Conservation (phyloP, 2,329 filamentous ascomycete species). For the Ophiocordyceps australis region DNA sequence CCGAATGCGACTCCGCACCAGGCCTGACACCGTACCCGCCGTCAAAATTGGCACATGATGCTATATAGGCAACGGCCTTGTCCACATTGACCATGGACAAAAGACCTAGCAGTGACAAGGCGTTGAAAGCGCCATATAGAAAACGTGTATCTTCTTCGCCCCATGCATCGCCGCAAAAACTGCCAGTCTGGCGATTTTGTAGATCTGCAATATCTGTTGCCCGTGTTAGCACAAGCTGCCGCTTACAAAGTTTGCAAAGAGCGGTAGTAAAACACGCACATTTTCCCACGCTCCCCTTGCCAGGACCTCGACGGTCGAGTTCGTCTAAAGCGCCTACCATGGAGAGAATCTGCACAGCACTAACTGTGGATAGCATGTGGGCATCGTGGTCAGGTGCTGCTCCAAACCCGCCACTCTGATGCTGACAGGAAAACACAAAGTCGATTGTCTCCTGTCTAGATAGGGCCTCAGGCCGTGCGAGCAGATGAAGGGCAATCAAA, state of each 20-base stretch:
- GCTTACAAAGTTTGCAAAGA: constrained; percentile 2
- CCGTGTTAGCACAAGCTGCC: constrained; percentile 2
- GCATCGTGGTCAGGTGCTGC: constrained; percentile 88
- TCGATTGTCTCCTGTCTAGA: constrained; percentile 67
- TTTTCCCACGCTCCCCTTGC: constrained; percentile 52
- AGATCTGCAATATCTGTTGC: constrained; percentile 59
- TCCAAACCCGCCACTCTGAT: constrained; percentile 77
- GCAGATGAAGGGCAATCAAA: constrained; percentile 69
- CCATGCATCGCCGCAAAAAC: constrained; percentile 90
- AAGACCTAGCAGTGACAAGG: constrained; percentile 65
- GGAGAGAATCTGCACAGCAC: constrained; percentile 82
- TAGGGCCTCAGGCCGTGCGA: constrained; percentile 65
- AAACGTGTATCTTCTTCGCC: constrained; percentile 93
- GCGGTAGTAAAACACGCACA: constrained; percentile 37
- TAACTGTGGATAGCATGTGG: constrained; percentile 92
- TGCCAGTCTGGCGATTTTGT: constrained; percentile 66
- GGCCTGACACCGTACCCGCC: constrained; percentile 83
- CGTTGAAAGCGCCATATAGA: constrained; percentile 77
- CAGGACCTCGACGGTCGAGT: constrained; percentile 50
- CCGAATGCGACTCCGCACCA: constrained; percentile 84
- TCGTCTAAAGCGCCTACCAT: constrained; percentile 72
- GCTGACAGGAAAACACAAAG: constrained; percentile 91
- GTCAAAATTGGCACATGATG: constrained; percentile 79
- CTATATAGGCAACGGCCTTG: constrained; percentile 63
- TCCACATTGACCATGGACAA: constrained; percentile 59